Conservation (phyloP, 2,329 filamentous ascomycete species). For the Sporothrix sp. region DNA sequence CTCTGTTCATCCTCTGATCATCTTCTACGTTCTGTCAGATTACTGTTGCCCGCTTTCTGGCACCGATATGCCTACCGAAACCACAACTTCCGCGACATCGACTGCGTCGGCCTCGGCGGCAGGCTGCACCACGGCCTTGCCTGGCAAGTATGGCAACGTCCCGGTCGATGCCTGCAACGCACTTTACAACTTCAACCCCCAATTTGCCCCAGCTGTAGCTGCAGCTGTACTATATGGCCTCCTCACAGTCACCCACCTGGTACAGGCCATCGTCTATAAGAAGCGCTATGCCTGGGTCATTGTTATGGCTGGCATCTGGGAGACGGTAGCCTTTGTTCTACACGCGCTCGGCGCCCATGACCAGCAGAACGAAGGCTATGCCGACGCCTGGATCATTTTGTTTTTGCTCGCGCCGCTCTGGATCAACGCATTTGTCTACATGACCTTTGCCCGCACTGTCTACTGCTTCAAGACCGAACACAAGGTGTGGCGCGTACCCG, state of each 20-base stretch:
- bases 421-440: slow-evolving; percentile 37
- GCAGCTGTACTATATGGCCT: slow-evolving; percentile 21
- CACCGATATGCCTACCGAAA: background rate
- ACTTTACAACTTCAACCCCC: slow-evolving; percentile 23
- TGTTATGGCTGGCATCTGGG: slow-evolving; percentile 31
- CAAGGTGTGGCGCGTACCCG: slow-evolving; percentile 23
- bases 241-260: slow-evolving; percentile 19
- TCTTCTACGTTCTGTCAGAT: too few relatives aligned
- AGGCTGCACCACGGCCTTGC: slow-evolving; percentile 9
- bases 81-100: background rate
- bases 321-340: slow-evolving; percentile 30
- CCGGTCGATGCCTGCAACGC: slow-evolving; percentile 22
- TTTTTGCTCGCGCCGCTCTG: slow-evolving; percentile 35
- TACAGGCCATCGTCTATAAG: slow-evolving; percentile 19
- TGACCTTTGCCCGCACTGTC: slow-evolving; percentile 33
- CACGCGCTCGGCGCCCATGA: slow-evolving; percentile 28
- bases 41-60: too few relatives aligned
- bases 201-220: slow-evolving; percentile 21
- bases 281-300: slow-evolving; percentile 27
- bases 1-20: too few relatives aligned
- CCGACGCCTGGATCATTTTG: slow-evolving; percentile 26
- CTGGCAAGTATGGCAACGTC: slow-evolving; percentile 21
- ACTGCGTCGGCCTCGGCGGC: background rate
- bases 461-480: slow-evolving; percentile 30
- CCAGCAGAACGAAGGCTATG: slow-evolving; percentile 29